phyloP scores from a whole-genome alignment of 179 eudicot species.

The Gypsophila paniculata region DNA sequence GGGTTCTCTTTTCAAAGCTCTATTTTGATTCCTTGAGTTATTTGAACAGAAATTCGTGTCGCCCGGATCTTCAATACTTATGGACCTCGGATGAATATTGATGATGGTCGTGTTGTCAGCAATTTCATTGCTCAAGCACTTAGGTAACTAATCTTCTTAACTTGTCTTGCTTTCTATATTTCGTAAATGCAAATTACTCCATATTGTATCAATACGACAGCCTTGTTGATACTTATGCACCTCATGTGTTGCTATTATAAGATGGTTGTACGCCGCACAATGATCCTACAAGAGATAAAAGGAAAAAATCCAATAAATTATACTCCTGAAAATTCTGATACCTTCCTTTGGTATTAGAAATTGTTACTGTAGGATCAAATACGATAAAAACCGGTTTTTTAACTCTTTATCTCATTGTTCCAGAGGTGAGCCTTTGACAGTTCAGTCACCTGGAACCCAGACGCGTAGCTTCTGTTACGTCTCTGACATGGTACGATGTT shows the following conservation, averaged over 20 bases:
- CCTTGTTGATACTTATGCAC: no score
- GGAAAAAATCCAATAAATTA: no score
- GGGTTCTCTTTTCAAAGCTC: not conserved
- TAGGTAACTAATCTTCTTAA: constrained; percentile 38
- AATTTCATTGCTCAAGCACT: constrained; percentile 97
- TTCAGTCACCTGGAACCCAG: constrained; percentile 92
- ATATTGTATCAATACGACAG: no score
- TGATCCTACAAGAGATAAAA: no score
- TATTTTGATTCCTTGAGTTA: not conserved
- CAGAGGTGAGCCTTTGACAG: constrained; percentile 89
- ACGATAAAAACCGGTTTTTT: not conserved
- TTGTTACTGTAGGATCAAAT: not conserved
- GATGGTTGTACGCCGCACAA: no score
- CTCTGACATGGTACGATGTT: constrained; percentile 71
- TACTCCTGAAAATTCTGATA: no score
- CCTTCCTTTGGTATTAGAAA: no score
- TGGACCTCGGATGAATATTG: constrained; percentile 98
- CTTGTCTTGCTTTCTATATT: no score
- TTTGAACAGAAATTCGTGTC: constrained; percentile 77
- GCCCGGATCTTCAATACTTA: constrained; percentile 97
- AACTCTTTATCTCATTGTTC: not conserved
- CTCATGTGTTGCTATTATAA: no score
- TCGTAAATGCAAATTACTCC: not conserved
- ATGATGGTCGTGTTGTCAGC: constrained; percentile 98
- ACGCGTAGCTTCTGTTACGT: constrained; percentile 92